phyloP scores from a whole-genome alignment of 768 basidiomycete species.

The Tylopilus subfusipes region DNA sequence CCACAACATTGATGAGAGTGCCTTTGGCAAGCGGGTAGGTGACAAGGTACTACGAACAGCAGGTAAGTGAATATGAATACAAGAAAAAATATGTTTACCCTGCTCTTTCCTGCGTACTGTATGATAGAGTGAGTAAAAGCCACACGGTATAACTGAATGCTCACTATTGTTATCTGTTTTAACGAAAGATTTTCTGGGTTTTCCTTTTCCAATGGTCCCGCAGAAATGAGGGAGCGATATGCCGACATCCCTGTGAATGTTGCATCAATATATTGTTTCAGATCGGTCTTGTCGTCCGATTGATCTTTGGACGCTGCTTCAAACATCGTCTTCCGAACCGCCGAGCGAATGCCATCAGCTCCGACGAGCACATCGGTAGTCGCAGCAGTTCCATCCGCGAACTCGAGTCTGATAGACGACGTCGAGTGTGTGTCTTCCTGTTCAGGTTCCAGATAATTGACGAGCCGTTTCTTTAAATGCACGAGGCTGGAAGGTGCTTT shows the following conservation, averaged over 20 bases:
- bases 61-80: not conserved
- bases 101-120: constrained; percentile 14
- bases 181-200: constrained; percentile 25
- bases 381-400: constrained; percentile 16
- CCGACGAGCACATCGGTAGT: constrained; percentile 43
- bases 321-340: constrained; percentile 25
- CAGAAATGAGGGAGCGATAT: constrained; percentile 39
- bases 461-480: constrained; percentile 18
- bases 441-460: constrained; percentile 8
- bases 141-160: not conserved
- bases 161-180: constrained; percentile 18
- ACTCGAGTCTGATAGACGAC: constrained; percentile 7
- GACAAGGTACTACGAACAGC: constrained; percentile 34
- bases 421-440: constrained; percentile 27
- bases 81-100: not conserved
- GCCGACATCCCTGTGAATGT: constrained; percentile 40
- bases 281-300: not conserved
- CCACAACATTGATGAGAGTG: constrained; percentile 35
- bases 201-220: constrained; percentile 26
- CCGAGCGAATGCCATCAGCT: constrained; percentile 41
- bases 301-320: constrained; percentile 10
- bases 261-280: constrained; percentile 23
- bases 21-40: constrained; percentile 40
- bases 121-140: constrained; percentile 3
- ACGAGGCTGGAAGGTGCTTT: constrained; percentile 16